Conservation (phyloP, 768 basidiomycete genomes). For the Trametes cubensis region DNA sequence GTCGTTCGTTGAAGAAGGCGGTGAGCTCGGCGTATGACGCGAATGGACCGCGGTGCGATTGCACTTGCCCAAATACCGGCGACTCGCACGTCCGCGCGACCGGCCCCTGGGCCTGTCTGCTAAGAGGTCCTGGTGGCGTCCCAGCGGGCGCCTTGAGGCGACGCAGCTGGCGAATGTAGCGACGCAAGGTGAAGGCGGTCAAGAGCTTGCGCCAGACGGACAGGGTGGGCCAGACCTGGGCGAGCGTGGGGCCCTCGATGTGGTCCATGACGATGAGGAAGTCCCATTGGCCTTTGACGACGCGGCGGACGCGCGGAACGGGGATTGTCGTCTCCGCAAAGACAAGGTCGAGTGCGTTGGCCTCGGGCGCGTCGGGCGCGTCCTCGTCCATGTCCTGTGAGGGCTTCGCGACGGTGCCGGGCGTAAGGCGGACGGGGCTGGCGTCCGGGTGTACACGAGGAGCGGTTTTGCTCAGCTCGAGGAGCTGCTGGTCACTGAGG, state of each 20-base stretch:
- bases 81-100: neutral
- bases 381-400: conserved; percentile 6
- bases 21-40: conserved; percentile 11
- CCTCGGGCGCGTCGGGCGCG: neutral
- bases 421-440: neutral
- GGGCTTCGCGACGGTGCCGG: conserved; percentile 4
- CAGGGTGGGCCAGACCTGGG: conserved; percentile 31
- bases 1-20: conserved; percentile 6
- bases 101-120: neutral
- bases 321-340: conserved; percentile 21
- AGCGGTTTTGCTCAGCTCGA: neutral
- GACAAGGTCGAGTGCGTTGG: conserved; percentile 3
- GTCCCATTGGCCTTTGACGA: neutral
- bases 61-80: neutral
- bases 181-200: conserved; percentile 33
- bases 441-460: neutral
- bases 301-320: conserved; percentile 23
- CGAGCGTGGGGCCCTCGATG: conserved; percentile 31
- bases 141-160: conserved; percentile 1
- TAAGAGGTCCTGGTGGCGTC: conserved; percentile 3
- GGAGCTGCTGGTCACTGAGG: conserved; percentile 5
- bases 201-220: conserved; percentile 28
- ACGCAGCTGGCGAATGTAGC: conserved; percentile 34
- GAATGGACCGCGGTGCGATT: conserved; percentile 6
- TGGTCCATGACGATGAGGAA: conserved; percentile 29